Evolutionary conservation across 306 rosid genomes (phyloP).

Genomic region (Dryas drummondii): DNA sequence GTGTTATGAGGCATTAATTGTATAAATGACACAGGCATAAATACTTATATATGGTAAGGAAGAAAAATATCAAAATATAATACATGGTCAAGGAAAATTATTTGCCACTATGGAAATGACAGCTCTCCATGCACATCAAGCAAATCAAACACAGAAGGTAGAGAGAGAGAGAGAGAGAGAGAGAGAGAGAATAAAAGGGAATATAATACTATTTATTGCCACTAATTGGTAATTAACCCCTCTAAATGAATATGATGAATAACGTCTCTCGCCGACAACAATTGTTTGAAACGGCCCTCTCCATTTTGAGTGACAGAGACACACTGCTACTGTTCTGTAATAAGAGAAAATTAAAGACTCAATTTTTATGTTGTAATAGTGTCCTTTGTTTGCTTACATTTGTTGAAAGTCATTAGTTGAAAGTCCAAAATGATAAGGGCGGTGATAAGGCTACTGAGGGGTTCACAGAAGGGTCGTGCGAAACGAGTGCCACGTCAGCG

Average conservation of each 20-base stretch:
- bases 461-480: neutral
- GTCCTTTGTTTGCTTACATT: slow-evolving; percentile 27
- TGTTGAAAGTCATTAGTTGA: slow-evolving; percentile 17
- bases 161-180: neutral
- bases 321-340: neutral
- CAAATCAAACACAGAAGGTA: neutral
- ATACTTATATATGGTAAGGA: slow-evolving; percentile 34
- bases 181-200: slow-evolving; percentile 4
- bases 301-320: slow-evolving; percentile 16
- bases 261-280: slow-evolving; percentile 91
- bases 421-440: neutral
- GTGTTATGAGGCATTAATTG: slow-evolving; percentile 66
- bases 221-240: slow-evolving; percentile 44
- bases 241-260: slow-evolving; percentile 51
- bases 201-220: slow-evolving; percentile 27
- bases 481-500: neutral
- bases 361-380: neutral
- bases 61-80: slow-evolving; percentile 6
- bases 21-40: slow-evolving; percentile 55
- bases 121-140: slow-evolving; percentile 37
- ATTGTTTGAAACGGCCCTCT: slow-evolving; percentile 69
- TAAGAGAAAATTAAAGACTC: too few species aligned
- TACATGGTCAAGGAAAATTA: slow-evolving; percentile 17
- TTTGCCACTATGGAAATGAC: slow-evolving; percentile 39
- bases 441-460: neutral